Percentiles rank a stretch among this genome's conserved stretches.
Evolutionary conservation across 495 filamentous ascomycete species (phyloP).

Genomic region (Hyaloscypha finlandica): DNA sequence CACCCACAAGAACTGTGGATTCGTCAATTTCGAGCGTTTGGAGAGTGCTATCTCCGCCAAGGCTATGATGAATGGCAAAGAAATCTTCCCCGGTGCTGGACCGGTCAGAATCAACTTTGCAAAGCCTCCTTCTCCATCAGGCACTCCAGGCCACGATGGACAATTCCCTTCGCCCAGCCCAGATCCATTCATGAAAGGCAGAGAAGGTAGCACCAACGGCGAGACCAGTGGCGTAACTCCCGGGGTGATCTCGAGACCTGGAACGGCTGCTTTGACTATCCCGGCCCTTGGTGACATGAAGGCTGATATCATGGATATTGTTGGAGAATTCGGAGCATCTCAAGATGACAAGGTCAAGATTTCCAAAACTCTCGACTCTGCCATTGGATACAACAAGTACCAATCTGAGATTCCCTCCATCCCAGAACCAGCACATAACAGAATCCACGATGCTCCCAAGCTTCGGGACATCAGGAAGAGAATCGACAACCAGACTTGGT

Average conservation of each 20-base stretch:
- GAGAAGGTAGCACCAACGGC: constrained; percentile 46
- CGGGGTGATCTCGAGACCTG: constrained; percentile 45
- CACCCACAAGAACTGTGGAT: constrained; percentile 98
- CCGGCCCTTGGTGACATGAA: constrained; percentile 75
- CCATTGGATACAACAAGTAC: constrained; percentile 73
- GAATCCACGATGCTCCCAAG: constrained; percentile 92
- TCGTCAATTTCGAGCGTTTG: constrained; percentile 92
- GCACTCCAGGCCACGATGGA: constrained; percentile 80
- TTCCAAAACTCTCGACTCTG: constrained; percentile 67
- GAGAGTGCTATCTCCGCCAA: constrained; percentile 90
- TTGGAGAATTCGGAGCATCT: constrained; percentile 83
- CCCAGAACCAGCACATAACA: constrained; percentile 84
- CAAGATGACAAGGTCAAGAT: constrained; percentile 80
- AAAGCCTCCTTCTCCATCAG: constrained; percentile 86
- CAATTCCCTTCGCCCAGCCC: constrained; percentile 92
- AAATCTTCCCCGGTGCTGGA: constrained; percentile 96
- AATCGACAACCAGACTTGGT: constrained; percentile 91
- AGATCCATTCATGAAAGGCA: constrained; percentile 68
- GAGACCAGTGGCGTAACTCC: constrained; percentile 42
- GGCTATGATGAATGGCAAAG: constrained; percentile 86
- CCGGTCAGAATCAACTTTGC: constrained; percentile 95
- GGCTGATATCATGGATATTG: constrained; percentile 81
- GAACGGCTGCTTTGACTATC: constrained; percentile 56
- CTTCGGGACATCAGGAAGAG: constrained; percentile 95
- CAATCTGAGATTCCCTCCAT: constrained; percentile 85